Evolutionary conservation across 805 yeast genomes (phyloP), one percentile per base, ranked within the genome.

Genomic region (Ogataea henricii): DNA sequence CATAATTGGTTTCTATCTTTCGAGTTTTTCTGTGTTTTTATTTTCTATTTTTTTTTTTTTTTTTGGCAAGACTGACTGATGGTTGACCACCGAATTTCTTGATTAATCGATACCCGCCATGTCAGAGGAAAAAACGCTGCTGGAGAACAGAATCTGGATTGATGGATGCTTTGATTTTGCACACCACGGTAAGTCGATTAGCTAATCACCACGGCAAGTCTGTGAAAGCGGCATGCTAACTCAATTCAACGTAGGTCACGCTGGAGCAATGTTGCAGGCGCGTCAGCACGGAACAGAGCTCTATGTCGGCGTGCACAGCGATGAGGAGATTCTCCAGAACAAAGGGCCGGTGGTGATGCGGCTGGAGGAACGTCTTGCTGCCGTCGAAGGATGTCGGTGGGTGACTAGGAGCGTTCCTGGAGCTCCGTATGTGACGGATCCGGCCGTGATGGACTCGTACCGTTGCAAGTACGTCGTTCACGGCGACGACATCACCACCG

Each of bases 101-200:
- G n/a, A n/a, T n/a, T n/a, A 13, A 13, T 14, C 18, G 16, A 16
- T 5, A 25, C 13, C 16, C 5, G 9, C 32, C 23, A 26, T 27
- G 32, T 16, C 32, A 26, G 42, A 40, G 14, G 16, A 29, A 14
- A 32, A 43, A 6, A 30, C 34, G 16, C 46, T 52, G 32, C 21
- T 48, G 3, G 62, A 74, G 32, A 60, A 72, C 41, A 69, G 85
- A 43, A 85, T 92, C 50, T 94, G 99, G 99, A 82, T 94, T 23
- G 99, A 94, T 66, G 99, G 99, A 0, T 94, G 99, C 65, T 94
- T 94, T 69, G 99, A 94, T 67, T 94, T 94, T 70, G 89, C 96
- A 35, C 99, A 94, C 65, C 98, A 94, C 62, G 98, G 96, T 66
- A 48, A 30, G 59, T 53, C n/a, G n/a, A n/a, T n/a, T n/a, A n/a